These are phyloP conservation scores for Dipteronia dyeriana DNA, from an alignment of 345 rosid species.

Conservation along the genomic window DNA sequence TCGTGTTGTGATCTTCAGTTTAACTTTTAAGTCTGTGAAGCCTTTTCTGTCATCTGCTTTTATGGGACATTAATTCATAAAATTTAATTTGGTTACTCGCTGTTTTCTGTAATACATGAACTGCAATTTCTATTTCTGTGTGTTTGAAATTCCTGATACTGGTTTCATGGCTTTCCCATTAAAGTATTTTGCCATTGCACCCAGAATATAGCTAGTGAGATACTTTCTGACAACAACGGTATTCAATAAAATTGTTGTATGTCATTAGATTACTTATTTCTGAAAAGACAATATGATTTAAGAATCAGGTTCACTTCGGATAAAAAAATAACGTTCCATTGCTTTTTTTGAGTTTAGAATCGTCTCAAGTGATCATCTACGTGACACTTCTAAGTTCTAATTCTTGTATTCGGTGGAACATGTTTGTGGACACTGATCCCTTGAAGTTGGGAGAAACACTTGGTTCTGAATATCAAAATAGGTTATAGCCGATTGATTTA, in stretches of 20 bases:
- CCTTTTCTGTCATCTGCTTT: not conserved
- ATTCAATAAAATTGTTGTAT: not conserved
- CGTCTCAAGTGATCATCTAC: not conserved
- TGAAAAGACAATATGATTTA: not conserved
- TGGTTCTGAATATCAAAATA: not conserved
- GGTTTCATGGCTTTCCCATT: not conserved
- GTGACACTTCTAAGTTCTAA: not conserved
- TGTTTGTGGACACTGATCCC: not conserved
- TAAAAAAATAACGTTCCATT: not conserved
- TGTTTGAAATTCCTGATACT: not conserved
- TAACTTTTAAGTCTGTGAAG: not conserved
- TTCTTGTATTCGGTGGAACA: not conserved
- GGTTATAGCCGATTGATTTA: not conserved
- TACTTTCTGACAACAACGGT: not conserved
- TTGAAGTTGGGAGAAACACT: slow-evolving; percentile 1
- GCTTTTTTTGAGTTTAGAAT: not conserved
- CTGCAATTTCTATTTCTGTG: not conserved
- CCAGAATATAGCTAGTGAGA: not conserved
- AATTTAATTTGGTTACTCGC: not conserved
- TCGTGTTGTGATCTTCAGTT: not conserved
- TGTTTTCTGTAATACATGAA: not conserved
- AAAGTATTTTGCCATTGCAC: not conserved
- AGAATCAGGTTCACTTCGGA: not conserved
- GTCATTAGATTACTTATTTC: not conserved
- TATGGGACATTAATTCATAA: not conserved